Evolutionary conservation across 2,329 filamentous ascomycete species (phyloP).

Genomic region (Fusarium sp.): DNA sequence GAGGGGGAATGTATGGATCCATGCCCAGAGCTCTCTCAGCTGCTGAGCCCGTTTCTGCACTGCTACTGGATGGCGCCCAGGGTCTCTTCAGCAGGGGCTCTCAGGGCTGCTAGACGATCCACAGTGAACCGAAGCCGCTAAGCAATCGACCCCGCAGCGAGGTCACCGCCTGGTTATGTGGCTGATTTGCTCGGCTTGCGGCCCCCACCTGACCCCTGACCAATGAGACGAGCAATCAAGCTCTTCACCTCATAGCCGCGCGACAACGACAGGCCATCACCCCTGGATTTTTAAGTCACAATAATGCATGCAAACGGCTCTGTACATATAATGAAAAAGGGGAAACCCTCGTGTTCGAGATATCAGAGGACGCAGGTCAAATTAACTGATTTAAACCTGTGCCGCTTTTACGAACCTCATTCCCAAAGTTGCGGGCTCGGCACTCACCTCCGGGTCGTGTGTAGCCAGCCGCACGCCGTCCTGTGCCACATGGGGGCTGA

Average conservation of each 20-base stretch:
- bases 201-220: conserved; percentile 35
- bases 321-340: conserved; percentile 33
- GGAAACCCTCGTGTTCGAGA: conserved; percentile 32
- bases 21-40: conserved; percentile 34
- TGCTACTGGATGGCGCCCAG: conserved; percentile 25
- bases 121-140: conserved; percentile 46
- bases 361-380: conserved; percentile 25
- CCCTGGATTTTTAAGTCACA: conserved; percentile 27
- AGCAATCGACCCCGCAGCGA: conserved; percentile 42
- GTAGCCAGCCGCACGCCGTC: conserved; percentile 26
- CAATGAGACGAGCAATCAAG: conserved; percentile 35
- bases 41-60: conserved; percentile 21
- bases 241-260: conserved; percentile 44
- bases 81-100: conserved; percentile 33
- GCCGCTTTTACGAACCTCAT: conserved; percentile 9
- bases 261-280: conserved; percentile 44
- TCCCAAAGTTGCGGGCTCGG: conserved; percentile 6
- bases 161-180: conserved; percentile 44
- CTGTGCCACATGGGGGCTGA: conserved; percentile 38
- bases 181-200: conserved; percentile 47
- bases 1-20: conserved; percentile 27
- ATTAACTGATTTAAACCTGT: conserved; percentile 26
- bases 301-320: conserved; percentile 29
- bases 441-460: background rate
- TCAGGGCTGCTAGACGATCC: conserved; percentile 45